These are phyloP conservation scores for Plantago elongata DNA, from an alignment of 257 asterid species.

Conservation along the genomic window DNA sequence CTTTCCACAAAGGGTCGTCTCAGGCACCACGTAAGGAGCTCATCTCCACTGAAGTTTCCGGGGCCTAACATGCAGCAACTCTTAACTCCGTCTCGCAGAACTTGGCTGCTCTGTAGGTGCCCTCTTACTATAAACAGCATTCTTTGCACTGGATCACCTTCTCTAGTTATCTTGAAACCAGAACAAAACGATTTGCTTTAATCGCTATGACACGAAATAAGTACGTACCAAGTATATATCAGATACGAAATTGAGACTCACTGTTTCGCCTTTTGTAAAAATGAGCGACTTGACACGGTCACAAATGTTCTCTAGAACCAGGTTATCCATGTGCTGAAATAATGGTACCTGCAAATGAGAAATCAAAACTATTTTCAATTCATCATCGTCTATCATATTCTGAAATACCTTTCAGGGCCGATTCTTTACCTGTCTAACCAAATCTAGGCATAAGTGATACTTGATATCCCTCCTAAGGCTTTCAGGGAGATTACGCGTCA, in stretches of 20 bases:
- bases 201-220: no score
- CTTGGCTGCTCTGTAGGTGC: slow-evolving; percentile 96
- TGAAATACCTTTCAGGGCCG: neutral
- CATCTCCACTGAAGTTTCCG: slow-evolving; percentile 94
- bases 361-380: neutral
- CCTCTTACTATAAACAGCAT: slow-evolving; percentile 94
- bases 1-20: slow-evolving; percentile 79
- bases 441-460: slow-evolving; percentile 85
- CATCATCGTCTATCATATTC: neutral
- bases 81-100: slow-evolving; percentile 70
- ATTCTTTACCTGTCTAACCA: slow-evolving; percentile 67
- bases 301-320: slow-evolving; percentile 88
- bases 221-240: neutral
- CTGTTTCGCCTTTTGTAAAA: slow-evolving; percentile 92
- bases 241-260: slow-evolving; percentile 21
- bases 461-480: slow-evolving; percentile 90
- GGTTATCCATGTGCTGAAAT: slow-evolving; percentile 92
- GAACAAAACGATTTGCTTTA: neutral
- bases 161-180: slow-evolving; percentile 60
- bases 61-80: slow-evolving; percentile 98
- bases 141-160: slow-evolving; percentile 92
- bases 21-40: slow-evolving; percentile 94
- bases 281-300: slow-evolving; percentile 91
- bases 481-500: slow-evolving; percentile 84
- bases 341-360: slow-evolving; percentile 61